Percentiles rank a stretch among this genome's conserved stretches.
These are phyloP conservation scores for Scheffersomyces lignosus DNA, from an alignment of 805 yeast species.

Conservation along the genomic window DNA sequence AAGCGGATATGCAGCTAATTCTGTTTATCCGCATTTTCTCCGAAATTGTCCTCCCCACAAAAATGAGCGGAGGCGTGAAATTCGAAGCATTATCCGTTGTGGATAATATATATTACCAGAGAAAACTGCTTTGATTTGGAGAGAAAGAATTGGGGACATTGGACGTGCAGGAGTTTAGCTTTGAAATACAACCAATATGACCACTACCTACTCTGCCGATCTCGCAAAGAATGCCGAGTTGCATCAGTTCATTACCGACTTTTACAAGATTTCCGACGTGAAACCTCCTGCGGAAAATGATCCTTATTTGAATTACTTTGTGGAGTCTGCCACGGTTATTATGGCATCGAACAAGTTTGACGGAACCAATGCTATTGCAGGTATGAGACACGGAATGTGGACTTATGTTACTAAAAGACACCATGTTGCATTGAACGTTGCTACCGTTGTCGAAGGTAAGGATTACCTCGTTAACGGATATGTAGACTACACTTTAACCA, in stretches of 20 bases:
- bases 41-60: too few species aligned
- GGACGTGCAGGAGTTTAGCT: too few species aligned
- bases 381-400: conserved; percentile 14
- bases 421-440: conserved; percentile 11
- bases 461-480: conserved; percentile 9
- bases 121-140: too few species aligned
- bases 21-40: too few species aligned
- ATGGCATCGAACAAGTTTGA: conserved; percentile 8
- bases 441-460: conserved; percentile 1
- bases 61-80: too few species aligned
- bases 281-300: conserved; percentile 9
- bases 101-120: too few species aligned
- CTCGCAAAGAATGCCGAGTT: conserved; percentile 3
- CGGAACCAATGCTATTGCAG: conserved; percentile 7
- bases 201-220: conserved; percentile 3
- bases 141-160: too few species aligned
- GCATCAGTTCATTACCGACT: conserved; percentile 5
- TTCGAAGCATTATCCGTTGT: too few species aligned
- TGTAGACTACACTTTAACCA: conserved; percentile 11
- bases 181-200: too few species aligned
- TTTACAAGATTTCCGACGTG: conserved; percentile 10
- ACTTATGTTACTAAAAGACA: conserved; percentile 10
- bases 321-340: conserved; percentile 5
- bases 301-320: conserved; percentile 9
- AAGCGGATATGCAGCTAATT: too few species aligned